A percentile compares a stretch with the other conserved stretches of the same genome.
Conservation (phyloP, 225 moss, liverwort and hornwort genomes). For the Pseudoscleropodium purum region DNA sequence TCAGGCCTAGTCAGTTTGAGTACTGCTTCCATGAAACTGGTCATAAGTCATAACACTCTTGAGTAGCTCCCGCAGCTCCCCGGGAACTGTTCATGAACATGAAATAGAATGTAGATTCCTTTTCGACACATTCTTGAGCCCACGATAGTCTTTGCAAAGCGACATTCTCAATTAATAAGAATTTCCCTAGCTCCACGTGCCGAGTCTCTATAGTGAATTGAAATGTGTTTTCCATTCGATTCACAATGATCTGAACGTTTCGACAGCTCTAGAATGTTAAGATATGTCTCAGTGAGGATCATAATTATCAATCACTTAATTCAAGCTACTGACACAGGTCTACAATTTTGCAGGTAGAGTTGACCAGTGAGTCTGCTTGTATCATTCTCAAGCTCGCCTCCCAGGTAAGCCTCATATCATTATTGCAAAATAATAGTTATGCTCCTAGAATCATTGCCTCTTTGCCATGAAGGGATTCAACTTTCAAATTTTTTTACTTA, state of each 20-base stretch:
- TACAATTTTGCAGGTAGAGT: constrained; percentile 1
- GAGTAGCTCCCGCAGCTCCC: neutral
- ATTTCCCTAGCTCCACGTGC: too few relatives aligned
- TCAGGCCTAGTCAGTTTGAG: neutral
- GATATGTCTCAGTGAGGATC: neutral
- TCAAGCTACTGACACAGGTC: neutral
- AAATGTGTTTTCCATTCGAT: neutral
- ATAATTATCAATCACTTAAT: neutral
- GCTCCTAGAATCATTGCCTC: neutral
- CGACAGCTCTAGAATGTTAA: neutral
- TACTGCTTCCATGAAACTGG: neutral
- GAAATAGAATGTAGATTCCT: neutral
- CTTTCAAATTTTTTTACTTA: neutral
- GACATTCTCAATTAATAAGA: neutral
- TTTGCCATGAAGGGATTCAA: neutral
- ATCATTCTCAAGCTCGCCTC: neutral
- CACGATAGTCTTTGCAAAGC: neutral
- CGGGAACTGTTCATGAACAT: neutral
- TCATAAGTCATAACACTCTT: neutral
- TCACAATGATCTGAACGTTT: neutral
- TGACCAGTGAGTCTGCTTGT: neutral
- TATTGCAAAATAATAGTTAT: neutral
- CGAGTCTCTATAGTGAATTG: neutral
- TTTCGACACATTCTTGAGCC: neutral
- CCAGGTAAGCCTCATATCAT: neutral